A percentile compares a stretch with the other conserved stretches of the same genome.
phyloP scores from a whole-genome alignment of 148 eudicot genomes.

The Pouteria glomerata region DNA sequence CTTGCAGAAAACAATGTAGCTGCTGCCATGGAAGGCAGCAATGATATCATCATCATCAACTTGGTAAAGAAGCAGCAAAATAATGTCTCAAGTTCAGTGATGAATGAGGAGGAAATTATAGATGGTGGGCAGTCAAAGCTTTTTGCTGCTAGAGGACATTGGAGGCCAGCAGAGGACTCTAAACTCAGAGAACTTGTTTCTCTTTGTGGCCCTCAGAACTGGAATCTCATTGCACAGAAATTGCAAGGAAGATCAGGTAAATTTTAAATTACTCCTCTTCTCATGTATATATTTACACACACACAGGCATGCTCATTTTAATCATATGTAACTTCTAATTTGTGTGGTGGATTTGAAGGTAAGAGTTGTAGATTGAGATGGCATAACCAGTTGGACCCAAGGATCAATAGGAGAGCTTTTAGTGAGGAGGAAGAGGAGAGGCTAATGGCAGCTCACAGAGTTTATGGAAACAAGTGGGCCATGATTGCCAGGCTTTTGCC shows the following conservation, averaged over 20 bases:
- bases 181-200: slow-evolving; percentile 75
- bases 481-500: slow-evolving; percentile 81
- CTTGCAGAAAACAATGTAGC: background rate
- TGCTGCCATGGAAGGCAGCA: background rate
- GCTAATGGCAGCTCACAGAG: slow-evolving; percentile 62
- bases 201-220: slow-evolving; percentile 77
- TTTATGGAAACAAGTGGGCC: no score
- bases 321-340: background rate
- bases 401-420: slow-evolving; percentile 68
- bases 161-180: slow-evolving; percentile 81
- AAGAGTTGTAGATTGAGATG: slow-evolving; percentile 89
- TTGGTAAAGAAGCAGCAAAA: background rate
- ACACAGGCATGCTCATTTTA: background rate
- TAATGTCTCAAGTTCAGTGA: background rate
- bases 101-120: background rate
- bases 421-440: no score
- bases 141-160: slow-evolving; percentile 81
- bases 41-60: background rate
- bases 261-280: background rate
- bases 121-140: slow-evolving; percentile 30
- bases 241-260: slow-evolving; percentile 81
- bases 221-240: slow-evolving; percentile 85
- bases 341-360: slow-evolving; percentile 28
- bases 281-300: background rate
- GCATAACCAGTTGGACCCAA: no score